Base-by-base conservation (phyloP, 805 yeast species). In the Metschnikowia lunata region DNA sequence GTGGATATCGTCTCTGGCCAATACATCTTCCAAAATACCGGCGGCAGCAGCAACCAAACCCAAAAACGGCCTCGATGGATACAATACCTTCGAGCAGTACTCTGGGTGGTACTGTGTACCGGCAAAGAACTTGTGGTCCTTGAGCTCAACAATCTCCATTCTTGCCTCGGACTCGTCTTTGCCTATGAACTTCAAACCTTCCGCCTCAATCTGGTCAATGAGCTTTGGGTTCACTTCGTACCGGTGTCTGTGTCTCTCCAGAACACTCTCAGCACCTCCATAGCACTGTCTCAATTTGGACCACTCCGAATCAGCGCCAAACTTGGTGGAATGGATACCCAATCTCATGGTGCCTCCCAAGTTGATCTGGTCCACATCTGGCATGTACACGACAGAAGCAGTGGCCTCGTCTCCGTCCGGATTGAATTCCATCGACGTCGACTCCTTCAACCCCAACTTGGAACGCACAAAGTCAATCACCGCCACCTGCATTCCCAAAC, bases 91-190 rank as follows among this genome's bases (percentile, higher is more conserved):
- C 39, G 98, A 89, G 54, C 90, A 76, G 67, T 93, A 93, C 72
- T 93, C 99, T 30, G 99, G 99, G 65, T 93, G 99, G 72, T 90
- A 93, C 75, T 93, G 99, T 30, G 97, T 86, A 52, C 91, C 99
- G 57, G 88, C 95, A 60, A 69, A 90, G 72, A 83, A 93, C 59
- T 93, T 93, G 67, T 90, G 97, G 62, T 79, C 81, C 50, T 82
- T 79, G 57, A 89, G 73, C 69, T 93, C 99, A 42, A 88, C 74
- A 42, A 88, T 83, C 71, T 93, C 98, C 96, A 95, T 93, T 75
- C 99, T 85, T 58, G 81, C 78, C 51, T 83, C 86, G 37, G 80
- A 67, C 62, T 90, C 97, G 68, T 93, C 99, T 66, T 84, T 88
- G 61, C 98, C 99, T 46, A 93, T 91, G 63, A 90, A 93, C 55